Conservation (phyloP, 169 alveolate genomes). For the Cryptosporidium ubiquitum region DNA sequence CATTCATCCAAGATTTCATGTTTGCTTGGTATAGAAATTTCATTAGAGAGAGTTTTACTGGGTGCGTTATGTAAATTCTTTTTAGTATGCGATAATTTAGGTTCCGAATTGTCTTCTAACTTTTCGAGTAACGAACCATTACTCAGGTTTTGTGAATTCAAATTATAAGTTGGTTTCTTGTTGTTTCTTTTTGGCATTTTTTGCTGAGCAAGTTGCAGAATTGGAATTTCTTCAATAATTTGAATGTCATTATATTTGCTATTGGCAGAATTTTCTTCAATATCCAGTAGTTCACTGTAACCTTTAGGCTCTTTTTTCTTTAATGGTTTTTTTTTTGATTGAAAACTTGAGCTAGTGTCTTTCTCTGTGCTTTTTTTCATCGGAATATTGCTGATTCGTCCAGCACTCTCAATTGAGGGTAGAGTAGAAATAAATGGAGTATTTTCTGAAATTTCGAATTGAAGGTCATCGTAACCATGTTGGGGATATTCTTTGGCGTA, state of each 20-base stretch:
- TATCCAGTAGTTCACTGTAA: background rate
- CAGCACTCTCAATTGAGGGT: background rate
- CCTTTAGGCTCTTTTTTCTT: background rate
- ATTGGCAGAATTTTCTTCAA: background rate
- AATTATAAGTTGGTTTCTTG: background rate
- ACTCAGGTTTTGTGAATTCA: background rate
- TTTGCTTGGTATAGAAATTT: background rate
- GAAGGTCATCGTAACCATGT: constrained; percentile 35
- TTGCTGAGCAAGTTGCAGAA: background rate
- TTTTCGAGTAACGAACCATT: background rate
- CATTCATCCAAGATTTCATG: background rate
- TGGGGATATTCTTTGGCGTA: background rate
- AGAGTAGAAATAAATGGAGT: background rate
- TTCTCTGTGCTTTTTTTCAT: background rate
- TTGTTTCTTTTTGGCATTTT: constrained; percentile 23
- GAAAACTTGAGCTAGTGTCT: background rate
- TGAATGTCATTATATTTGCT: background rate
- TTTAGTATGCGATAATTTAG: background rate
- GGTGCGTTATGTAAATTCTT: background rate
- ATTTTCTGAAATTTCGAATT: background rate
- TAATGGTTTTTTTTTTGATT: background rate
- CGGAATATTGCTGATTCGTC: background rate
- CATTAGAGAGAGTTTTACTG: background rate
- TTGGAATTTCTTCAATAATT: background rate
- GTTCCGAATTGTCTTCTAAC: background rate